Percentiles rank a stretch among this genome's conserved stretches.
phyloP scores from a whole-genome alignment of 2,329 filamentous ascomycete genomes.

The Tolypocladium album region DNA sequence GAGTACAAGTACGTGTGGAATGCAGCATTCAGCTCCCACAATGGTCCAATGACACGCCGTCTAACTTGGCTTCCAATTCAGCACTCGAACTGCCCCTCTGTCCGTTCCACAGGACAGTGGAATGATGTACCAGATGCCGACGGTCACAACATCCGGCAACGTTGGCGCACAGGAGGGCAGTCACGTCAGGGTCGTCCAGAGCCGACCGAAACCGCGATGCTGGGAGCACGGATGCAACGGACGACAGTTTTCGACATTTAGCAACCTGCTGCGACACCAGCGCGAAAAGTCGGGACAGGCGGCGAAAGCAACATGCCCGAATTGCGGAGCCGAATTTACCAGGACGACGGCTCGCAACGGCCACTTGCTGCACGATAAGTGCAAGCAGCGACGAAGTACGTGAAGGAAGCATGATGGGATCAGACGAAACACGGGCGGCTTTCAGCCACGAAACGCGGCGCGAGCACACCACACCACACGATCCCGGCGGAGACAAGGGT shows the following conservation, averaged over 20 bases:
- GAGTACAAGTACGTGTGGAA: constrained; percentile 27
- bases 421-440: background rate
- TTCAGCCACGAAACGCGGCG: background rate
- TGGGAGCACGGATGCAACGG: constrained; percentile 98
- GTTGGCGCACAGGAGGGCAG: constrained; percentile 25
- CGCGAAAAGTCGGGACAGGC: constrained; percentile 90
- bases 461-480: background rate
- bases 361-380: constrained; percentile 79
- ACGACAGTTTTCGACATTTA: constrained; percentile 90
- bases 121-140: constrained; percentile 33
- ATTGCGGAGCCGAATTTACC: constrained; percentile 89
- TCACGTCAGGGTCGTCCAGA: constrained; percentile 60
- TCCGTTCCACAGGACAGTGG: constrained; percentile 23
- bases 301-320: constrained; percentile 77
- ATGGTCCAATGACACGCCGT: background rate
- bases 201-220: constrained; percentile 85
- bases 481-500: constrained; percentile 1
- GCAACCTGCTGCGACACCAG: constrained; percentile 86
- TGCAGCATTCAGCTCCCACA: background rate
- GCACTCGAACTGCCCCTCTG: constrained; percentile 27
- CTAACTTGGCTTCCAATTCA: constrained; percentile 13
- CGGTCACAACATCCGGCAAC: constrained; percentile 24
- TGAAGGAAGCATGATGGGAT: constrained; percentile 4
- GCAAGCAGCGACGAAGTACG: constrained; percentile 50
- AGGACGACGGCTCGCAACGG: constrained; percentile 81